Percentiles rank a stretch among this genome's conserved stretches.
phyloP scores from a whole-genome alignment of 257 asterid species.

The Oldenlandia corymbosa region DNA sequence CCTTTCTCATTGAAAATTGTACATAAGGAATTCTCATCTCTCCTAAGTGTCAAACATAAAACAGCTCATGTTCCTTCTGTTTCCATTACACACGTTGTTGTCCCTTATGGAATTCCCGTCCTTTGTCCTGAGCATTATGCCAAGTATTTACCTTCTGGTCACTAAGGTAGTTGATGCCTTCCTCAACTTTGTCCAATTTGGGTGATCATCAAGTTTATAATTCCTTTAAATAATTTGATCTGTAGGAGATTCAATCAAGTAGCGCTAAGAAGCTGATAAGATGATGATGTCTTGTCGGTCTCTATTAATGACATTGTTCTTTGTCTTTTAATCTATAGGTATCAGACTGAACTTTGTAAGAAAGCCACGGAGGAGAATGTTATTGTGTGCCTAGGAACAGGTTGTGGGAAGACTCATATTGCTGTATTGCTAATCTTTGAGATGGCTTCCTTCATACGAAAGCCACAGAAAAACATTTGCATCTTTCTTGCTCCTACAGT shows the following conservation, averaged over 20 bases:
- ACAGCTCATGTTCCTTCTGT: too few relatives aligned
- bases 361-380: constrained; percentile 84
- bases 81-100: too few relatives aligned
- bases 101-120: too few relatives aligned
- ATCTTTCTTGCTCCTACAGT: constrained; percentile 93
- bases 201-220: not conserved
- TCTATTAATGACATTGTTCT: not conserved
- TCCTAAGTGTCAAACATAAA: too few relatives aligned
- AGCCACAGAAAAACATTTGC: constrained; percentile 80
- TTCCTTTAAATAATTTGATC: not conserved
- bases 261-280: not conserved
- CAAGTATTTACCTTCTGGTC: too few relatives aligned
- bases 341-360: constrained; percentile 79
- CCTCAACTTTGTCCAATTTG: too few relatives aligned
- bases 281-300: not conserved
- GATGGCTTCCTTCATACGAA: constrained; percentile 80
- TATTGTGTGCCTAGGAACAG: constrained; percentile 79
- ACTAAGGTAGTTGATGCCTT: too few relatives aligned
- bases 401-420: constrained; percentile 94
- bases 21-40: too few relatives aligned
- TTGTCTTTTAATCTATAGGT: constrained; percentile 37
- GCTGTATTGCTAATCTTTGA: constrained; percentile 85
- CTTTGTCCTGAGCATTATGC: too few relatives aligned
- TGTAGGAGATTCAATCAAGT: not conserved
- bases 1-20: too few relatives aligned